Evolutionary conservation across 1,139 yeast genomes (phyloP).

Genomic region (Suhomyces yuchorum): DNA sequence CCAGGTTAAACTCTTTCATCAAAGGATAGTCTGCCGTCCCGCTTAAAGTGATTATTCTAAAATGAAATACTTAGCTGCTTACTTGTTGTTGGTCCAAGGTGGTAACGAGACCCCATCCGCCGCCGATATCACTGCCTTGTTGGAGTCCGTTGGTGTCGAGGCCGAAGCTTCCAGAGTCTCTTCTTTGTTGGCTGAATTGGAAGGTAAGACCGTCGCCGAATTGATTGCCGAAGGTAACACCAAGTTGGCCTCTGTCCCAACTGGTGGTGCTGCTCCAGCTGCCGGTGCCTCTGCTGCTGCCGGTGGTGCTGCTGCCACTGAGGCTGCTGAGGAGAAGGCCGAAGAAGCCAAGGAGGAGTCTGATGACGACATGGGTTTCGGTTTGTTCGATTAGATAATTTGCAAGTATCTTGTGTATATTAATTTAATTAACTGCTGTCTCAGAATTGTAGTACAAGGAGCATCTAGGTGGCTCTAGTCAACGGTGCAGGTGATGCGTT

Average conservation of each 20-base stretch:
- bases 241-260: conserved; percentile 80
- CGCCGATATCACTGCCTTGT: conserved; percentile 68
- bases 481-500: too few relatives aligned
- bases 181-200: conserved; percentile 66
- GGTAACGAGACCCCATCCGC: conserved; percentile 81
- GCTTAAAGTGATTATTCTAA: conserved; percentile 65
- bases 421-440: conserved; percentile 7
- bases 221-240: conserved; percentile 79
- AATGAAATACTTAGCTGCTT: conserved; percentile 92
- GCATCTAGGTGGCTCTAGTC: background rate
- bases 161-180: conserved; percentile 75
- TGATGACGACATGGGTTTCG: conserved; percentile 87
- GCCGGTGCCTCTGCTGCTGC: conserved; percentile 45
- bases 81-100: conserved; percentile 83
- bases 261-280: conserved; percentile 80
- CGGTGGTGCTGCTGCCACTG: conserved; percentile 44
- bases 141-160: conserved; percentile 77
- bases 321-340: conserved; percentile 40
- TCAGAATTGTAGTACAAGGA: background rate
- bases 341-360: conserved; percentile 45
- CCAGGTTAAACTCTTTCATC: conserved; percentile 16
- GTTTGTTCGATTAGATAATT: conserved; percentile 73
- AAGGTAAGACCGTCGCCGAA: conserved; percentile 75
- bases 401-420: conserved; percentile 10
- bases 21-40: conserved; percentile 62